Percentiles rank a stretch among this genome's conserved stretches.
phyloP scores from a whole-genome alignment of 2,329 filamentous ascomycete genomes.

The Xylaria digitata region DNA sequence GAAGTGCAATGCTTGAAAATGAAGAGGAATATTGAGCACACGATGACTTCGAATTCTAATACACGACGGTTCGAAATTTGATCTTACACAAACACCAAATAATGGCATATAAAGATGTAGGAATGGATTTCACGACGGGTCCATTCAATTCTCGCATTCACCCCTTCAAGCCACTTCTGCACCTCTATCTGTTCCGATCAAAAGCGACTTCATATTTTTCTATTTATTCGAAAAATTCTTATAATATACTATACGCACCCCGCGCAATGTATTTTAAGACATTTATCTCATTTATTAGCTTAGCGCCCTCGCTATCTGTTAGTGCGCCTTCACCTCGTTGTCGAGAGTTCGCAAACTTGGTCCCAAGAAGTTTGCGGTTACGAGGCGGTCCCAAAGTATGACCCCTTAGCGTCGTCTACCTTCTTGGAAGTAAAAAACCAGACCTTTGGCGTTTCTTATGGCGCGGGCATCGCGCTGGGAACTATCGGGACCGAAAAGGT shows the following conservation, averaged over 20 bases:
- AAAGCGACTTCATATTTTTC: slow-evolving; percentile 2
- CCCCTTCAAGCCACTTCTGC: not conserved
- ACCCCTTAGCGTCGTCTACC: too few species aligned
- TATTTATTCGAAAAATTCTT: not conserved
- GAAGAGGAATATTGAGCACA: slow-evolving; percentile 5
- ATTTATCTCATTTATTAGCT: not conserved
- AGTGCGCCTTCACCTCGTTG: not conserved
- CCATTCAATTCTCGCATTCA: not conserved
- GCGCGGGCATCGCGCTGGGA: slow-evolving; percentile 18
- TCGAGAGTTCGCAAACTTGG: not conserved
- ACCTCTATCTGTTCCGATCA: not conserved
- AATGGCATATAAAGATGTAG: slow-evolving; percentile 5
- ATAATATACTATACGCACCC: not conserved
- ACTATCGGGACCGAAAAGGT: slow-evolving; percentile 19
- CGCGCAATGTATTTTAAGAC: not conserved
- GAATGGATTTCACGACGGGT: not conserved
- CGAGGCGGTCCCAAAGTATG: not conserved
- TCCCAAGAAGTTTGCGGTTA: not conserved
- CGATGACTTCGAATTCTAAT: not conserved
- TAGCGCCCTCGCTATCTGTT: slow-evolving; percentile 4
- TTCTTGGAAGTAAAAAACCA: too few species aligned
- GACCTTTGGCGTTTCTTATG: slow-evolving; percentile 2
- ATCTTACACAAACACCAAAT: not conserved
- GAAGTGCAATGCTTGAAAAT: not conserved
- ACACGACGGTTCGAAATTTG: not conserved